Conservation (phyloP, 202 grass and related monocot species). For the Zizania palustris region DNA sequence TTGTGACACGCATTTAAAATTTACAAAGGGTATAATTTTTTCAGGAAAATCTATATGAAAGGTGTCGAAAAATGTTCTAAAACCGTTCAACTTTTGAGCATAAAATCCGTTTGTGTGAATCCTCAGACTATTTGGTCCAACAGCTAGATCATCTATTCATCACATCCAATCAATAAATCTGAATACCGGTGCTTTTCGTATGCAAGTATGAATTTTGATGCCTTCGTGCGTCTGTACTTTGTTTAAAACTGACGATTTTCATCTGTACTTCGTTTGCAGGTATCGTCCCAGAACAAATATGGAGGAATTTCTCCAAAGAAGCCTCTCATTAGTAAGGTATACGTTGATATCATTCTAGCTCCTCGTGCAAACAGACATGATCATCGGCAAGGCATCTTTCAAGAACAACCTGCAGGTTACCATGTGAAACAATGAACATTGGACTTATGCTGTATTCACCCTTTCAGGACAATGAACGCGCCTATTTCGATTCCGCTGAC, state of each 20-base stretch:
- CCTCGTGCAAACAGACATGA: neutral
- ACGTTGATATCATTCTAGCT: neutral
- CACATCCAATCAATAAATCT: neutral
- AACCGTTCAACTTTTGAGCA: too few species aligned
- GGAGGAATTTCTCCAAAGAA: slow-evolving; percentile 53
- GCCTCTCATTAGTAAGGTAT: slow-evolving; percentile 54
- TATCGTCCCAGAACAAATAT: slow-evolving; percentile 37
- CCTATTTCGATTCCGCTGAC: slow-evolving; percentile 89
- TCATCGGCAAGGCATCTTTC: neutral
- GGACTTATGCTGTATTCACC: neutral
- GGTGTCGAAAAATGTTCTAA: too few species aligned
- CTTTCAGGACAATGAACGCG: slow-evolving; percentile 74
- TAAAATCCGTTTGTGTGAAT: too few species aligned
- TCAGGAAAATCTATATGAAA: too few species aligned
- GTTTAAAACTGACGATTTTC: neutral
- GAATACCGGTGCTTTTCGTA: neutral
- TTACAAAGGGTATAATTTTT: too few species aligned
- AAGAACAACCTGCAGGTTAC: neutral
- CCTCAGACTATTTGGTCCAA: too few species aligned
- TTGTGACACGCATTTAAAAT: too few species aligned
- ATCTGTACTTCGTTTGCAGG: slow-evolving; percentile 19
- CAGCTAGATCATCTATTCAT: too few species aligned
- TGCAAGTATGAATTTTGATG: neutral
- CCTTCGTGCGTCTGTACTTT: neutral
- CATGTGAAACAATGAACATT: neutral